These are phyloP conservation scores for Geranomyces michiganensis DNA, from an alignment of 192 early-diverging fungal genomes.

Conservation along the genomic window DNA sequence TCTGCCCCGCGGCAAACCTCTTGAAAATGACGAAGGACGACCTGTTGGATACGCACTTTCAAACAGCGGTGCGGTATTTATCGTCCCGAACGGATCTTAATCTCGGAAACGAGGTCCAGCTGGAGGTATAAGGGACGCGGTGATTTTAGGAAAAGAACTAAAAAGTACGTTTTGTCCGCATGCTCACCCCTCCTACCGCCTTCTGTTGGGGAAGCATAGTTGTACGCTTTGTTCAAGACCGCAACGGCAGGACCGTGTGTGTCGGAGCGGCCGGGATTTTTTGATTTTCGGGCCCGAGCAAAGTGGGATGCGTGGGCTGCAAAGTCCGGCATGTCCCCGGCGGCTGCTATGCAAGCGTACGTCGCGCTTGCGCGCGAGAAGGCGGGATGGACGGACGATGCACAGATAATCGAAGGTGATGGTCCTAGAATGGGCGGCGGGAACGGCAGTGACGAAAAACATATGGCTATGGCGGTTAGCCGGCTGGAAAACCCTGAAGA, in stretches of 20 bases:
- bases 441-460: not conserved
- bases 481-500: conserved; percentile 15
- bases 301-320: conserved; percentile 50
- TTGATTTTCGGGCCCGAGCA: conserved; percentile 37
- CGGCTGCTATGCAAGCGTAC: conserved; percentile 37
- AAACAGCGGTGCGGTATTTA: not conserved
- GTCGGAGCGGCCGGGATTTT: conserved; percentile 34
- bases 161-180: no score
- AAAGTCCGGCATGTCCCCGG: conserved; percentile 8
- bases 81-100: not conserved
- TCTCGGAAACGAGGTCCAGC: not conserved
- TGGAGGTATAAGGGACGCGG: conserved; percentile 6
- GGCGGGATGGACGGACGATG: conserved; percentile 6
- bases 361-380: conserved; percentile 23
- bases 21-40: not conserved
- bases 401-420: not conserved
- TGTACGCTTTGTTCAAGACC: conserved; percentile 51
- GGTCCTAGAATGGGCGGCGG: not conserved
- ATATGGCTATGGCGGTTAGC: conserved; percentile 35
- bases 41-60: not conserved
- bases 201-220: not conserved
- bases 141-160: no score
- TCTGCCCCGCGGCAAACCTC: no score
- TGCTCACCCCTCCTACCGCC: not conserved
- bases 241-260: conserved; percentile 46